Evolutionary conservation across 805 yeast genomes (phyloP), one percentile per base, ranked within the genome.

Genomic region (Myxozyma lipomycoides): DNA sequence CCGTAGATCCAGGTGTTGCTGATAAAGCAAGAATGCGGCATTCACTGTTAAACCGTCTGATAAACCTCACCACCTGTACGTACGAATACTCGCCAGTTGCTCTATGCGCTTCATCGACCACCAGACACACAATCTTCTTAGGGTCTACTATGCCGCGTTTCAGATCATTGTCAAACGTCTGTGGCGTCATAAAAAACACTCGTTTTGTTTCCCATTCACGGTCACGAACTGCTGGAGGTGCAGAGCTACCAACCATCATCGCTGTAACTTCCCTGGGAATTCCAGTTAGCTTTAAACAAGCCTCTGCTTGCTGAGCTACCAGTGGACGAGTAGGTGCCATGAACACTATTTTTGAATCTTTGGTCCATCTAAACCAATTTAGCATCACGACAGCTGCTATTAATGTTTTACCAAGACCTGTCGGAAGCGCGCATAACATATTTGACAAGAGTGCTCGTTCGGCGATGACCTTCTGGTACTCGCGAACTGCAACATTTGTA

Each of bases 251-350:
- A 38, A 90, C 68, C 49, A 90, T 68, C 43, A 90, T 85, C 0
- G 96, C 95, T 1, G 91, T 86, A 41, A 83, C 83, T 21, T 77
- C 71, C 43, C 82, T 71, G 1, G 95, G 84, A 19, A 95, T 79
- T 2, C 96, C 97, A 0, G 95, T 83, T 15, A 86, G 81, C 6
- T 87, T 84, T 48, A 88, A 75, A 64, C 96, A 93, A 1, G 98
- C 97, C 62, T 84, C 85, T 58, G 91, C 85, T 68, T 93, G 98
- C 69, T 93, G 99, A 0, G 96, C 90, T 4, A 93, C 98, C 48
- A 93, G 73, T 0, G 99, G 99, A 58, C 90, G 75, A 1, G 99
- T 93, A 0, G 99, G 99, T 0, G 99, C 98, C 83, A 91, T 83
- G 67, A 93, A 93, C 1, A 95, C 78, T 58, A 93, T 80, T 63